Evolutionary conservation across 306 rosid genomes (phyloP).

Genomic region (cucumber (Cucumis sativus)): Cucumber_9930_V3 NC_026657.2:31929501-31930000

Average conservation of each 20-base stretch:
- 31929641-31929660: no score
- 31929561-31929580: no score
- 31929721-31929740: neutral
- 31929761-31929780: neutral
- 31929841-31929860: neutral
- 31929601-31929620: no score
- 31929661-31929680: no score
- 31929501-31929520: neutral
- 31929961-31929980: no score
- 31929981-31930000: neutral
- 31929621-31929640: no score
- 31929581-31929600: no score
- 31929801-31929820: neutral
- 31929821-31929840: neutral
- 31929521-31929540: neutral
- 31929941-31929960: no score
- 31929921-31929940: no score
- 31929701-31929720: neutral
- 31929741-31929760: neutral
- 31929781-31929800: constrained; percentile 5
- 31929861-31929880: neutral
- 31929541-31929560: no score
- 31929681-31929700: neutral
- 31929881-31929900: neutral
- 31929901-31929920: no score